A percentile compares a stretch with the other conserved stretches of the same genome.
Evolutionary conservation across 768 basidiomycete species (phyloP).

Genomic region (Paxillus ammoniavirescens): DNA sequence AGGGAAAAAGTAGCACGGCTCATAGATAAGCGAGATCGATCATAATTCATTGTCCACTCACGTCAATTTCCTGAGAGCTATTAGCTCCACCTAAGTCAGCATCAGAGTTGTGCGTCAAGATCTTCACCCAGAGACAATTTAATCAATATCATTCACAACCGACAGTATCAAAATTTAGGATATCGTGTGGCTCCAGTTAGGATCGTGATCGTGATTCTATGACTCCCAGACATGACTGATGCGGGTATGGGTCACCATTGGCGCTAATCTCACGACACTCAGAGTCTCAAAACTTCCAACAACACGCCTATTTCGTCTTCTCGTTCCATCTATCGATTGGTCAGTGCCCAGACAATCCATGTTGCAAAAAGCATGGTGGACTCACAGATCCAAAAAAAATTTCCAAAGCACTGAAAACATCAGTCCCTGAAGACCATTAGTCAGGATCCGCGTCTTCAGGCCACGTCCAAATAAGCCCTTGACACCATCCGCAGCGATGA

Average conservation of each 20-base stretch:
- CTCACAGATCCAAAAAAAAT: slow-evolving; percentile 85
- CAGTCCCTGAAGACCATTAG: slow-evolving; percentile 89
- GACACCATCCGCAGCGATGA: slow-evolving; percentile 76
- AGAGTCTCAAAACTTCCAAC: neutral
- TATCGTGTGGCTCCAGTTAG: neutral
- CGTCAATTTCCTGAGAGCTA: neutral
- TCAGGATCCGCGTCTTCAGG: slow-evolving; percentile 81
- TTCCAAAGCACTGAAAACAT: slow-evolving; percentile 94
- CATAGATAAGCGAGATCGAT: no score
- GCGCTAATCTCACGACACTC: neutral
- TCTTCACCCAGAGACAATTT: neutral
- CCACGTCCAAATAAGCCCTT: slow-evolving; percentile 84
- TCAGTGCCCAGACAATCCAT: slow-evolving; percentile 1
- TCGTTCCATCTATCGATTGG: slow-evolving; percentile 32
- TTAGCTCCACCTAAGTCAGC: neutral
- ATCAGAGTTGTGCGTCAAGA: neutral
- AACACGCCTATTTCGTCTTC: slow-evolving; percentile 20
- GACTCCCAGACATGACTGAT: neutral
- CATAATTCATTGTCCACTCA: no score
- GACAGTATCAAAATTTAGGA: neutral
- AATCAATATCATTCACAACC: neutral
- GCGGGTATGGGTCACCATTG: neutral
- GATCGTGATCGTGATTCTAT: neutral
- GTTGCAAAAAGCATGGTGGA: slow-evolving; percentile 11
- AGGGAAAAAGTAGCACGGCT: no score